phyloP scores from a whole-genome alignment of 768 basidiomycete species.

The Calocera viscosa region DNA sequence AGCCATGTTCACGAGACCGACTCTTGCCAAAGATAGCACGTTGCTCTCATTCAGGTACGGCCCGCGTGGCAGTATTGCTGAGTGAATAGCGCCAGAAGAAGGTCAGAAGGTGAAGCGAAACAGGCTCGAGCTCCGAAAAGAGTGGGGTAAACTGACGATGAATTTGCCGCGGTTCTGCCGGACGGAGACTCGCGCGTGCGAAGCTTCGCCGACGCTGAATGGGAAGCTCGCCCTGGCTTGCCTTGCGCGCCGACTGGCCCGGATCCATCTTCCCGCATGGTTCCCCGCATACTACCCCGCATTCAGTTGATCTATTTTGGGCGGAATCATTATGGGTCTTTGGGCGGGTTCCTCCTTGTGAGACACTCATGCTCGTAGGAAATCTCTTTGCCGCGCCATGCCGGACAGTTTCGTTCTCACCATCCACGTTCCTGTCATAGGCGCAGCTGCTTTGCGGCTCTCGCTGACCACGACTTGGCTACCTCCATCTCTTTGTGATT shows the following conservation, averaged over 20 bases:
- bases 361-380: too few relatives aligned
- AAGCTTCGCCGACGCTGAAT: not conserved
- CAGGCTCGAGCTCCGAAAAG: not conserved
- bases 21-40: not conserved
- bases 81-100: not conserved
- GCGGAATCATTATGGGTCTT: too few relatives aligned
- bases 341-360: too few relatives aligned
- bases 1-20: not conserved
- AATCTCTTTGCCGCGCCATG: too few relatives aligned
- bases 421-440: too few relatives aligned
- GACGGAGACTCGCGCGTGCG: not conserved
- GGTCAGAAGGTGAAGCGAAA: conserved; percentile 5
- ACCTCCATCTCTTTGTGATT: too few relatives aligned
- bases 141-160: not conserved
- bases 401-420: too few relatives aligned
- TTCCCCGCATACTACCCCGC: not conserved
- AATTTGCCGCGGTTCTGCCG: not conserved
- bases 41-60: not conserved
- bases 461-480: too few relatives aligned
- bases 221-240: not conserved
- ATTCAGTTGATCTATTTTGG: not conserved
- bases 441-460: too few relatives aligned
- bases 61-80: not conserved
- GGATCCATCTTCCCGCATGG: not conserved
- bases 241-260: not conserved